Evolutionary conservation across 768 basidiomycete species (phyloP), one percentile per base, ranked within the genome.

Genomic region (Tulasnella sp.): DNA sequence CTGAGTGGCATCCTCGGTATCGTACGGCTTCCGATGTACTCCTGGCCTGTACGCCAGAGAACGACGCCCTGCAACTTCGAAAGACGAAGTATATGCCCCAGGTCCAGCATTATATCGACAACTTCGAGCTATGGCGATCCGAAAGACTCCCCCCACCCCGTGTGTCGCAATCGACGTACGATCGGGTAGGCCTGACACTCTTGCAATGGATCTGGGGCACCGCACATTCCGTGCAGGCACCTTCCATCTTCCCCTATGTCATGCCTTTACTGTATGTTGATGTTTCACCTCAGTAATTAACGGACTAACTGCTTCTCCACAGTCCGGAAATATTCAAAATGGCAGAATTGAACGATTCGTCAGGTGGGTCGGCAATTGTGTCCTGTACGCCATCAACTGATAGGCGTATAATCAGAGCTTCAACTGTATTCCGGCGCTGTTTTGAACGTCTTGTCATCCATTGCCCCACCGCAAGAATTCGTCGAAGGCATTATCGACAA

Each of bases 301-400:
- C 41, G 6, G 58, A 49, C 60, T 49, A 54, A 61, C 49, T 50
- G 34, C 27, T 57, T 45, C 57, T 34, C 8, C 39, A 4, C 65
- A 92, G 89, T 66, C 88, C 88, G 35, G 87, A 89, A 67, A 84
- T 90, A 58, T 76, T 93, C 65, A 82, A 80, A 60, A 88, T 94
- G 84, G 82, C 88, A 55, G 91, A 94, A 65, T 75, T 93, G 57
- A 90, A 84, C 65, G 91, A 94, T 52, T 68, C 69, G 37, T 61
- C 62, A 27, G 55, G 55, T 57, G 36, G 2, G 55, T 46, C 25
- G 34, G 9, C 19, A 7, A 43, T 7, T 37, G 9, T 17, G 14
- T 19, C 8, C 21, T 12, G 21, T 34, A 14, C 25, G 11, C 14
- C 7, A 27, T 59, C 34, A 5, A 25, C 12, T 32, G 14, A 36